Evolutionary conservation across 345 rosid species (phyloP).

Genomic region (Murraya koenigii): DNA sequence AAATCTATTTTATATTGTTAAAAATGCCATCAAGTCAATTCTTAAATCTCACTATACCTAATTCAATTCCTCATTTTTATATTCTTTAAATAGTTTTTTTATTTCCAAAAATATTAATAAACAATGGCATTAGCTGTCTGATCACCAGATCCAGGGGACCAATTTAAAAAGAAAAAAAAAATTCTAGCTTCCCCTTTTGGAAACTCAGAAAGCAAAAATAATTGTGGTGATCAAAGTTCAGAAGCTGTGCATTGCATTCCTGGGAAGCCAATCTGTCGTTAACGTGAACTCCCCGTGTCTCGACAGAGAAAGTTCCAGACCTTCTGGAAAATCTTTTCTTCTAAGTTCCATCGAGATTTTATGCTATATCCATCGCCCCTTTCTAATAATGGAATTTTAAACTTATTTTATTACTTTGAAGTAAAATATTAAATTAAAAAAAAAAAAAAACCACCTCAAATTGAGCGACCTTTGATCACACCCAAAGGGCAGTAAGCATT

Average conservation of each 20-base stretch:
- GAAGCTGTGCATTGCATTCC: background rate
- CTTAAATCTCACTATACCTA: no score
- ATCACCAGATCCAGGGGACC: background rate
- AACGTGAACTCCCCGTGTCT: background rate
- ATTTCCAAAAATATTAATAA: no score
- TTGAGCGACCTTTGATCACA: background rate
- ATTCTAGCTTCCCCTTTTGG: background rate
- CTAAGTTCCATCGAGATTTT: background rate
- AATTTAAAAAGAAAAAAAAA: background rate
- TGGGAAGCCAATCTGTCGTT: conserved; percentile 1
- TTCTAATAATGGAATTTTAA: background rate
- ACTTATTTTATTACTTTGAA: background rate
- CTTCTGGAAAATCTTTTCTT: background rate
- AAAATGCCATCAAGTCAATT: no score
- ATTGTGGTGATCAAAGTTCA: background rate
- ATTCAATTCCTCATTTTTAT: no score
- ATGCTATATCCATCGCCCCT: background rate
- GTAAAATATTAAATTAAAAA: background rate
- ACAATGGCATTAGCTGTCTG: background rate
- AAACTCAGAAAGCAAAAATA: conserved; percentile 2
- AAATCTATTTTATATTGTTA: no score
- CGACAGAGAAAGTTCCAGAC: background rate
- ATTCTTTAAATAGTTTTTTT: no score
- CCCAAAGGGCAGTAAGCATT: background rate
- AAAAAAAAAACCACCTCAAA: background rate